Evolutionary conservation across 495 filamentous ascomycete genomes (phyloP), one percentile per base, ranked within the genome.

Genomic region (Neurospora africana): DNA sequence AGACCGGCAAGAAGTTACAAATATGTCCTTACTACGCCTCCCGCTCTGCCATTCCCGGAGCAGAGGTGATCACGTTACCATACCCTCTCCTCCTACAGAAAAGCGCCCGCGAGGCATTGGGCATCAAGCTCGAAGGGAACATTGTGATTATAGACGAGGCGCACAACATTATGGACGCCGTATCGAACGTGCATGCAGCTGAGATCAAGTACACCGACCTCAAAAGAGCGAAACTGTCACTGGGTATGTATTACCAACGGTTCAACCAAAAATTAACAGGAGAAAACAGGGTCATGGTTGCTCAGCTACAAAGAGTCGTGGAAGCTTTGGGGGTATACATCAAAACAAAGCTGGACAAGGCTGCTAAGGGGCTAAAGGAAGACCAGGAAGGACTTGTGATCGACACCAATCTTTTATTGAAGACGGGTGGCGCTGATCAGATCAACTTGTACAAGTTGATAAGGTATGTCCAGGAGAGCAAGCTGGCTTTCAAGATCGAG

Each of bases 11-110:
- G 75, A 86, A 90, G 47, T 82, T 97, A 23, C 89, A 90, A 3
- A 89, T 98, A 21, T 99, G 95, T 80, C 96, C 95, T 9, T 99
- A 99, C 79, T 99, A 99, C 80, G 93, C 95, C 65, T 94, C 96
- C 0, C 87, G 95, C 53, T 84, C 91, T 3, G 89, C 91, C 8
- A 92, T 97, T 61, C 91, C 90, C 70, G 89, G 91, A 27, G 93
- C 91, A 58, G 96, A 99, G 88, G 92, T 99, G 69, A 89, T 98
- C 38, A 98, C 96, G 0, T 84, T 99, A 53, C 95, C 95, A 27
- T 99, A 99, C 80, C 95, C 93, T 19, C 80, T 98, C 30, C 85
- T 99, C 1, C 84, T 99, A 36, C 95, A 98, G 75, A 91, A 90
- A 76, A 94, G 92, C 36, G 95, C 95, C 6, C 86, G 95, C 58